Evolutionary conservation across 805 yeast genomes (phyloP), one percentile per base, ranked within the genome.

Genomic region (Candida tammaniensis): DNA sequence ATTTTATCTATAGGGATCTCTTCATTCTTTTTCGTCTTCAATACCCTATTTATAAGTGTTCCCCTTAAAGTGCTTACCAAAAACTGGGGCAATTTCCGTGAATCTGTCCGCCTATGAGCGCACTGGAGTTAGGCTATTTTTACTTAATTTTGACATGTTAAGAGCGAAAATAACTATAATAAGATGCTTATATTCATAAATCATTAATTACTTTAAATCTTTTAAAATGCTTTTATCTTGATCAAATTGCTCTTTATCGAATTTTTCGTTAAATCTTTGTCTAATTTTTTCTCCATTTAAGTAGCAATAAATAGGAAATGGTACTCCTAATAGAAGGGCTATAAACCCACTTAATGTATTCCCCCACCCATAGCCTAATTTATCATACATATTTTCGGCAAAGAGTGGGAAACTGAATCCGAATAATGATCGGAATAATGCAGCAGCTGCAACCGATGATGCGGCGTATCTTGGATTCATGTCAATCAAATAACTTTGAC

Each of bases 371-470:
- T 78, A 79, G 14, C 81, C 80, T 28, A 82, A 54, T 7, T 39
- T 54, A 29, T 55, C 56, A 52, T 78, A 82, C 80, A 82, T 74
- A 7, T 69, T 59, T 7, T 64, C 55, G 2, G 82, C 84, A 54
- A 80, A 78, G 26, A 81, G 57, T 5, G 88, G 93, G 61, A 83
- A 80, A 8, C 74, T 65, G 35, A 80, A 82, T 1, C 89, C 91
- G 48, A 82, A 70, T 27, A 72, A 53, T 4, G 86, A 78, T 47
- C 93, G 65, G 47, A 78, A 72, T 41, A 82, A 72, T 0, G 86
- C 77, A 3, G 82, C 83, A 0, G 86, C 82, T 0, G 82, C 82
- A 20, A 78, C 70, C 0, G 82, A 72, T n/a, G 82, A 72, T 0
- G 88, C 88, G 0, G 87, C 76, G 46, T 72, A 79, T 35, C 74